Percentiles rank a stretch among this genome's conserved stretches.
These are phyloP conservation scores for Mycena citricolor DNA, from an alignment of 1,284 basidiomycete species.

Conservation along the genomic window DNA sequence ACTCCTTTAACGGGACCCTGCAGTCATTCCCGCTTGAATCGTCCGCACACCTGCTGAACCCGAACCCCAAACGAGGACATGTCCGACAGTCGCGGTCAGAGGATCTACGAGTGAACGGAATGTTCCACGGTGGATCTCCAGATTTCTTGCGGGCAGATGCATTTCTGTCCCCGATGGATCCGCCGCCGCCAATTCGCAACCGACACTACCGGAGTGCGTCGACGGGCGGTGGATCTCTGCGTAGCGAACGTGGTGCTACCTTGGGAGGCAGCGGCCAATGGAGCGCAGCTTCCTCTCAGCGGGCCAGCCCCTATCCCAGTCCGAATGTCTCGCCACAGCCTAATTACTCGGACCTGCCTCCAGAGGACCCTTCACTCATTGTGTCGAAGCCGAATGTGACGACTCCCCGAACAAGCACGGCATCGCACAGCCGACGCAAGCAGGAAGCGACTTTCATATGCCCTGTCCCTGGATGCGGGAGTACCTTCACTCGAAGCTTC, in stretches of 20 bases:
- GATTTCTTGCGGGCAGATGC: conserved; percentile 10
- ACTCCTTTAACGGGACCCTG: conserved; percentile 21
- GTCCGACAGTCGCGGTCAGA: conserved; percentile 52
- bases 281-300: conserved; percentile 25
- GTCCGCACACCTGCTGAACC: conserved; percentile 56
- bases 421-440: conserved; percentile 68
- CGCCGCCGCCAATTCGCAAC: conserved; percentile 35
- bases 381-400: conserved; percentile 65
- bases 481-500: conserved; percentile 81
- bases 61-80: conserved; percentile 41
- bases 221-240: conserved; percentile 39
- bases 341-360: conserved; percentile 28
- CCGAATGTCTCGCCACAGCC: conserved; percentile 45
- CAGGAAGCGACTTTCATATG: conserved; percentile 74
- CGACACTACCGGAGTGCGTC: conserved; percentile 58
- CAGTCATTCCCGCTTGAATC: conserved; percentile 28
- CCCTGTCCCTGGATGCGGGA: conserved; percentile 75
- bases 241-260: conserved; percentile 21
- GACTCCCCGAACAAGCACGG: conserved; percentile 71
- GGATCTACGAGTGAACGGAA: conserved; percentile 25
- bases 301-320: conserved; percentile 56
- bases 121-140: conserved; percentile 3
- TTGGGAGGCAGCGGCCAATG: conserved; percentile 23
- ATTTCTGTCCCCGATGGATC: conserved; percentile 17
- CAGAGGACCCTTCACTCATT: conserved; percentile 10